A percentile compares a stretch with the other conserved stretches of the same genome.
phyloP scores from a whole-genome alignment of 176 grass and related monocot genomes.

The Carex littledalei region DNA sequence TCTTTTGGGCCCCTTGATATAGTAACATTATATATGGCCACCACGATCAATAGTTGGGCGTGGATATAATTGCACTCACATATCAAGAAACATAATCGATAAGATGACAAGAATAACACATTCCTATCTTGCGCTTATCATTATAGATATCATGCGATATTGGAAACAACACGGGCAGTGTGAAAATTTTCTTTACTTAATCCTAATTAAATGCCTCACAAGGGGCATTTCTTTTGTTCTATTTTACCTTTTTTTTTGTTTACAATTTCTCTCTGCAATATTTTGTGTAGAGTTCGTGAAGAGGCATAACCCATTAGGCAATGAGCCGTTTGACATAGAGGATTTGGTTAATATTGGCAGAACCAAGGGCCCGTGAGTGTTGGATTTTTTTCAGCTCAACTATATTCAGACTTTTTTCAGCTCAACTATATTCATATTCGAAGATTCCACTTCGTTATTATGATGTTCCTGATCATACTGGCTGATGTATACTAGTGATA shows the following conservation, averaged over 20 bases:
- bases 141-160: too few relatives aligned
- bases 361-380: slow-evolving; percentile 70
- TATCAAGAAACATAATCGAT: too few relatives aligned
- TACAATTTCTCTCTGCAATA: slow-evolving; percentile 18
- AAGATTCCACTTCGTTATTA: background rate
- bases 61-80: too few relatives aligned
- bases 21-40: too few relatives aligned
- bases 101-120: too few relatives aligned
- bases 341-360: slow-evolving; percentile 80
- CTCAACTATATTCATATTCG: slow-evolving; percentile 2
- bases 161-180: too few relatives aligned
- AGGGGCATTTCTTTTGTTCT: slow-evolving; percentile 5
- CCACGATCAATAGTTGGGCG: too few relatives aligned
- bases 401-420: too few relatives aligned
- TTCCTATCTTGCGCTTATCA: too few relatives aligned
- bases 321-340: slow-evolving; percentile 93
- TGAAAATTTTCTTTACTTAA: background rate
- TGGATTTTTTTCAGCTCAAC: background rate
- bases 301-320: slow-evolving; percentile 59
- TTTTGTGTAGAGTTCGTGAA: slow-evolving; percentile 63
- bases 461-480: background rate
- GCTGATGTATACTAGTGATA: background rate
- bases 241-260: background rate
- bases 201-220: background rate
- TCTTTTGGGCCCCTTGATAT: too few relatives aligned